phyloP scores from a whole-genome alignment of 2,329 filamentous ascomycete species.

The Claviceps pazoutovae region DNA sequence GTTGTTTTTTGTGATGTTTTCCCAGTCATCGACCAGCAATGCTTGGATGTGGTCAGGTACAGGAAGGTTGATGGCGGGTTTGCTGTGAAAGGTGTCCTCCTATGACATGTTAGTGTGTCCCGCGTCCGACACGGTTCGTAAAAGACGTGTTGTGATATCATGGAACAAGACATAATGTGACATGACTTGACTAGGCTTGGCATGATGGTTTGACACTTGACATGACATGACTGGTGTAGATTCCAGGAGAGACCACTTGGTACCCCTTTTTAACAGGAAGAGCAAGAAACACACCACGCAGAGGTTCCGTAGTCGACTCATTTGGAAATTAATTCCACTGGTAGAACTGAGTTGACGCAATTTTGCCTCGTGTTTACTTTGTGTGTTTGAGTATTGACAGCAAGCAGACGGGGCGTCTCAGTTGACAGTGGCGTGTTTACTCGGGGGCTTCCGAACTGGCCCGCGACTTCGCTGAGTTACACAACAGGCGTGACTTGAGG shows the following conservation, averaged over 20 bases:
- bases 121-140: neutral
- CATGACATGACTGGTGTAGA: neutral
- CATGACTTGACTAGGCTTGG: neutral
- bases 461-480: slow-evolving; percentile 2
- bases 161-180: neutral
- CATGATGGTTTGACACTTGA: neutral
- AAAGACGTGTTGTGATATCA: neutral
- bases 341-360: neutral
- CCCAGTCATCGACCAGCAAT: slow-evolving; percentile 94
- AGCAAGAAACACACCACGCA: neutral
- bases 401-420: neutral
- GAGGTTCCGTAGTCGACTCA: slow-evolving; percentile 3
- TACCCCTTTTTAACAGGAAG: neutral
- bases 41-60: slow-evolving; percentile 86
- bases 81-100: slow-evolving; percentile 78
- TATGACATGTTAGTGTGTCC: slow-evolving; percentile 22
- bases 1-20: slow-evolving; percentile 91
- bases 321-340: neutral
- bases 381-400: neutral
- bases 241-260: neutral
- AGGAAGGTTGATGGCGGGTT: slow-evolving; percentile 73
- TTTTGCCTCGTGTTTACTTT: too few species aligned
- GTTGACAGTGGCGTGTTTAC: neutral
- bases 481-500: slow-evolving; percentile 3
- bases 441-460: neutral